Percentiles rank a stretch among this genome's conserved stretches.
phyloP scores from a whole-genome alignment of 805 yeast species.

The Komagataella phaffii region DNA sequence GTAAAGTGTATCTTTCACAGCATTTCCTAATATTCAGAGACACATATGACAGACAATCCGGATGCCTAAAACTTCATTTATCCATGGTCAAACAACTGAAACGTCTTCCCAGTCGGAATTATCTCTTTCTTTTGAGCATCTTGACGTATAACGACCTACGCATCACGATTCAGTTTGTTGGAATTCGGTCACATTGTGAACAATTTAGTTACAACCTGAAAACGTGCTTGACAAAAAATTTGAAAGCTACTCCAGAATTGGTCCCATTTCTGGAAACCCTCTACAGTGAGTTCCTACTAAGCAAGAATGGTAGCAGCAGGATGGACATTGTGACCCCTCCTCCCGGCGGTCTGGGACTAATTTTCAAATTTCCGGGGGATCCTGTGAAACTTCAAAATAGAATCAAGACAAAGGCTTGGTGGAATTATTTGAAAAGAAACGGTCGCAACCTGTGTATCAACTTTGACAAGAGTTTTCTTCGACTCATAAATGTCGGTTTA shows the following conservation, averaged over 20 bases:
- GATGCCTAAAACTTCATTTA: conserved; percentile 59
- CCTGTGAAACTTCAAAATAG: conserved; percentile 65
- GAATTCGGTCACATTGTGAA: conserved; percentile 68
- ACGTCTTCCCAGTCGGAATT: conserved; percentile 63
- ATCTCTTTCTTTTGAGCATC: conserved; percentile 67
- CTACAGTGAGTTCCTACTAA: conserved; percentile 74
- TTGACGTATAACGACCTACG: conserved; percentile 52
- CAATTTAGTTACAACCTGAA: conserved; percentile 62
- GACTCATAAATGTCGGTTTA: conserved; percentile 77
- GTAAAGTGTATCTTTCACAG: conserved; percentile 60
- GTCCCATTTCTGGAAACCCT: conserved; percentile 55
- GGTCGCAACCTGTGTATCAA: conserved; percentile 77
- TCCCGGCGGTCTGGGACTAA: conserved; percentile 75
- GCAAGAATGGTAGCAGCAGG: conserved; percentile 35
- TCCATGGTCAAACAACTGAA: conserved; percentile 78
- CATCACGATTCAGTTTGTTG: conserved; percentile 61
- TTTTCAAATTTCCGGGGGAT: conserved; percentile 84
- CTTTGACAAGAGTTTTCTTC: conserved; percentile 65
- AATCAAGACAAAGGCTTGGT: conserved; percentile 85
- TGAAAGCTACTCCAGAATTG: conserved; percentile 46
- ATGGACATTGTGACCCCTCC: conserved; percentile 42
- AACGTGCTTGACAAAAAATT: conserved; percentile 44
- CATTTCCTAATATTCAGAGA: conserved; percentile 69
- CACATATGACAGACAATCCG: conserved; percentile 50
- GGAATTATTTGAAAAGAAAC: conserved; percentile 70